Base-by-base conservation (phyloP, 1,139 yeast species). In the Zygotorulaspora mrakii region DNA sequence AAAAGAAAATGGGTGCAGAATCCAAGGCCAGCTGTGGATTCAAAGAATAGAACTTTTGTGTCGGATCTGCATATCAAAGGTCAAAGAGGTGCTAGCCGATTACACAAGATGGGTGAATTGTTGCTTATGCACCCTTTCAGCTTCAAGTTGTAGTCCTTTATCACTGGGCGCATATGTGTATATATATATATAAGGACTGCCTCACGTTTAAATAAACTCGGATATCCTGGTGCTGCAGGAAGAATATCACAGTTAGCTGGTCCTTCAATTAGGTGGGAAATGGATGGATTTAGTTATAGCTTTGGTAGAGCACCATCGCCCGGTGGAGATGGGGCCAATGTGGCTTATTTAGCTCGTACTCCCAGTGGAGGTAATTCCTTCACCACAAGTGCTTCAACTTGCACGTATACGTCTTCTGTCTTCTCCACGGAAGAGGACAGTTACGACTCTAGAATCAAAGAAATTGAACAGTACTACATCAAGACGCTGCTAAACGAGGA, bases 391-490 rank as follows among this genome's bases (percentile, higher is more conserved):
- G 24, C 33, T 11, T 43, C 52, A 3, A 50, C 55, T 4, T 48
- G 48, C 17, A 42, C 31, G 12, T 28, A 17, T 20, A 28, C 54
- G 3, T 57, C 60, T 12, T 56, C 61, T 4, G 43, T 56, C 8
- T 55, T 55, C 39, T 54, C 61, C 10, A 44, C 44, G 20, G 48
- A 46, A 16, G 44, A 46, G 26, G 49, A 42, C 26, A 51, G 50
- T 12, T 57, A 57, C 35, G 55, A 49, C 25, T 29, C 45, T 14
- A 43, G 51, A 37, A 49, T 60, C 17, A 52, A 49, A 30, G 65
- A 60, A 39, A 56, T 60, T n/a, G 65, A 60, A 39, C 61, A 55
- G 24, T 57, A 60, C 44, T 60, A 60, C 32, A 35, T 58, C 31
- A 57, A 56, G 46, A 58, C 58, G 17, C 36, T 60, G 40, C 41